Evolutionary conservation across 768 basidiomycete species (phyloP).

Genomic region (Suillus hirtellus): DNA sequence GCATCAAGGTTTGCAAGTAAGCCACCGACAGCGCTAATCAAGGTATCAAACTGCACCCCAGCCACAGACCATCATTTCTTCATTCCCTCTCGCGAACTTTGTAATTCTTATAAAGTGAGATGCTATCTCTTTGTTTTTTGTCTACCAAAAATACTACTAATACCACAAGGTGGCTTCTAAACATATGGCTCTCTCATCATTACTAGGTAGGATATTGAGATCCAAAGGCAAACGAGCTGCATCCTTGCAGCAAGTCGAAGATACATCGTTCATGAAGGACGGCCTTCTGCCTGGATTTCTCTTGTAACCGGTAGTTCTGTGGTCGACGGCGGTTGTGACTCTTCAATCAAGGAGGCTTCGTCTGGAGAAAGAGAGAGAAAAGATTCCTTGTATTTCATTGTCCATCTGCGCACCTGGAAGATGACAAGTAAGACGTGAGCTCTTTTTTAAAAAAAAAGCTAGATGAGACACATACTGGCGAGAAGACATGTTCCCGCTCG

Average conservation of each 20-base stretch:
- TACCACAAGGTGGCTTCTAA: neutral
- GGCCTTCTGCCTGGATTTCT: neutral
- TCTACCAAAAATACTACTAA: neutral
- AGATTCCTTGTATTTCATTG: conserved; percentile 44
- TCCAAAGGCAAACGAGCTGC: neutral
- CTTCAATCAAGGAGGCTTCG: conserved; percentile 38
- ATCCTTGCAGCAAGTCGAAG: neutral
- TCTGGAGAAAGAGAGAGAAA: conserved; percentile 62
- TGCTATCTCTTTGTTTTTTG: neutral
- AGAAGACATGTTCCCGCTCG: conserved; percentile 70
- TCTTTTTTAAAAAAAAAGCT: neutral
- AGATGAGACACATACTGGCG: conserved; percentile 47
- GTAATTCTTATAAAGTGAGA: neutral
- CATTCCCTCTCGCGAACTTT: neutral
- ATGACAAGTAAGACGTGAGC: conserved; percentile 1
- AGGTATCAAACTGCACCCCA: neutral
- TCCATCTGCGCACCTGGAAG: conserved; percentile 60
- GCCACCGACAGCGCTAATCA: neutral
- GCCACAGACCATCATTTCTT: neutral
- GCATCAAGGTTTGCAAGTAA: conserved; percentile 55
- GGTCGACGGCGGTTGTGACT: neutral
- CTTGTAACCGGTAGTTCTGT: neutral
- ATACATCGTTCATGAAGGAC: neutral
- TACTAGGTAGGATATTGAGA: neutral
- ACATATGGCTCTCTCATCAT: neutral